Conservation (phyloP, 2,329 filamentous ascomycete genomes). For the Penicillium sp. region DNA sequence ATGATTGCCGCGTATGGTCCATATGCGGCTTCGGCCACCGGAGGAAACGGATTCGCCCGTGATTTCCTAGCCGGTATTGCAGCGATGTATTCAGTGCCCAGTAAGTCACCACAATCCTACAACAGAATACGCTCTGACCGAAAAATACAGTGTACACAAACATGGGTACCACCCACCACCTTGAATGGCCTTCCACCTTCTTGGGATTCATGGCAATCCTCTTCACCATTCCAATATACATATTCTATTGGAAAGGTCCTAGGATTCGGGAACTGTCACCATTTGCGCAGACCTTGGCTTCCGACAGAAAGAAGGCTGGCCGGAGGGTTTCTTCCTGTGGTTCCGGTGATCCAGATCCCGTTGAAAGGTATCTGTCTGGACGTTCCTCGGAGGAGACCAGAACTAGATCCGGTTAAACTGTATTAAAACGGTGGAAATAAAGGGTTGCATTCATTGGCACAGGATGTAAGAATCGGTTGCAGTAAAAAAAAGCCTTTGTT, state of each 20-base stretch:
- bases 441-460: neutral
- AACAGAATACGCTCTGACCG: conserved; percentile 2
- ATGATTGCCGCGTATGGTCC: conserved; percentile 65
- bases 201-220: conserved; percentile 60
- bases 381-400: conserved; percentile 1
- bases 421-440: neutral
- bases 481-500: neutral
- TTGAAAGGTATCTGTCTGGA: conserved; percentile 23
- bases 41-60: conserved; percentile 63
- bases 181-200: conserved; percentile 60
- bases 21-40: conserved; percentile 63
- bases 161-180: conserved; percentile 50
- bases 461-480: neutral
- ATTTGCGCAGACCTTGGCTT: conserved; percentile 62
- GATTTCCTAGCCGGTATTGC: conserved; percentile 63
- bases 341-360: conserved; percentile 26
- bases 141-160: conserved; percentile 42
- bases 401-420: neutral
- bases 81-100: conserved; percentile 57
- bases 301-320: conserved; percentile 35
- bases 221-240: conserved; percentile 62
- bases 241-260: conserved; percentile 64
- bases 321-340: conserved; percentile 27
- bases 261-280: conserved; percentile 57
- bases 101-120: conserved; percentile 27